phyloP scores from a whole-genome alignment of 2,329 filamentous ascomycete genomes.

The Cordyceps pruinosa region DNA sequence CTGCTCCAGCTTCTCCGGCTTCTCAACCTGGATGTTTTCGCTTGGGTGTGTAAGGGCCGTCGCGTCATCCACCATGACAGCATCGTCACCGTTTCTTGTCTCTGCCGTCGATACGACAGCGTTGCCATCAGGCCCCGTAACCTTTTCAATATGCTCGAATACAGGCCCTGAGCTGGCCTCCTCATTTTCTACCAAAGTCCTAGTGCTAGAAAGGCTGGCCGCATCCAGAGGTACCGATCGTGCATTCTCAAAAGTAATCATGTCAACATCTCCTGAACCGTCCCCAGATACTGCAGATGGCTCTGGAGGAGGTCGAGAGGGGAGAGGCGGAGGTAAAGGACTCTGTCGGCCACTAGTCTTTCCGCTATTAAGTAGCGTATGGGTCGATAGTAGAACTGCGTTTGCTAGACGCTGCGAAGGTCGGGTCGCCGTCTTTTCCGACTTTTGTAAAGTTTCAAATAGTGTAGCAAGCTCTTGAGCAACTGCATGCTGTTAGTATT shows the following conservation, averaged over 20 bases:
- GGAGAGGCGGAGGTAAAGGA: conserved; percentile 40
- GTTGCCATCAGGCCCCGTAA: conserved; percentile 16
- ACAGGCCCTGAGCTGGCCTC: conserved; percentile 31
- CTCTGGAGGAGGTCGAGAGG: conserved; percentile 38
- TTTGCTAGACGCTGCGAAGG: conserved; percentile 74
- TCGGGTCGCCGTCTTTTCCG: conserved; percentile 53
- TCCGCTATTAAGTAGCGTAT: conserved; percentile 30
- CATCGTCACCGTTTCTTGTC: conserved; percentile 13
- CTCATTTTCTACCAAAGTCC: conserved; percentile 42
- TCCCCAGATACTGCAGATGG: conserved; percentile 23
- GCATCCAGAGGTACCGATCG: conserved; percentile 29
- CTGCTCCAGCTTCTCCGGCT: too few relatives aligned
- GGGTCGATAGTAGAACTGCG: conserved; percentile 60
- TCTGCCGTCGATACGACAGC: conserved; percentile 11
- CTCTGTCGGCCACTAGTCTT: conserved; percentile 20
- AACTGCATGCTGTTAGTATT: conserved; percentile 43
- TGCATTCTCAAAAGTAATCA: conserved; percentile 28
- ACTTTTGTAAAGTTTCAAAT: conserved; percentile 63
- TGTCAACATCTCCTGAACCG: conserved; percentile 26
- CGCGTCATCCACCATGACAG: conserved; percentile 18
- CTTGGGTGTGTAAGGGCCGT: background rate
- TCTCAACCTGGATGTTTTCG: background rate
- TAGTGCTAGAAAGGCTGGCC: conserved; percentile 43
- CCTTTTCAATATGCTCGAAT: conserved; percentile 27
- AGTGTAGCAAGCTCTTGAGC: conserved; percentile 64